Conservation (phyloP, 164 flowering plant species). For the Annona cherimola region DNA sequence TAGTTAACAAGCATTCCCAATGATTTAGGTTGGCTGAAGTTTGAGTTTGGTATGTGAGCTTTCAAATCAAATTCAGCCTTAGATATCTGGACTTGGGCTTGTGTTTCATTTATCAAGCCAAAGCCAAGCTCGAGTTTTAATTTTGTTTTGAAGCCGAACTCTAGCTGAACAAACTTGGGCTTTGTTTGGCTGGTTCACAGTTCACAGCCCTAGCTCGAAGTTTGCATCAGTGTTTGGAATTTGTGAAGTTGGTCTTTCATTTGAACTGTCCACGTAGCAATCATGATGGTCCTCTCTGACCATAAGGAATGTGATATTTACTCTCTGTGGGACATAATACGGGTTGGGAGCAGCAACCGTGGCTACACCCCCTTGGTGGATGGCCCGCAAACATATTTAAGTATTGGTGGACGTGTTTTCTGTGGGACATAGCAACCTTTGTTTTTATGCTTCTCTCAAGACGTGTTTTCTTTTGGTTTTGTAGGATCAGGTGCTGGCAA, state of each 20-base stretch:
- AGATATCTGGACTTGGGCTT: no score
- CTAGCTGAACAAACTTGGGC: no score
- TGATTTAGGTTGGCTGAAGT: no score
- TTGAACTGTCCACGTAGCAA: not conserved
- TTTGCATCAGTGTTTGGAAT: no score
- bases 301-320: not conserved
- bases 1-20: no score
- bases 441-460: not conserved
- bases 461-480: slow-evolving; percentile 4
- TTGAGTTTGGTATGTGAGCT: no score
- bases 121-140: no score
- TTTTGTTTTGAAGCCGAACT: no score
- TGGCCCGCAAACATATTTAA: not conserved
- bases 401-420: not conserved
- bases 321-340: not conserved
- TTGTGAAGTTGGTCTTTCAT: not conserved
- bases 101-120: no score
- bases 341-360: not conserved
- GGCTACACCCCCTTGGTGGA: not conserved
- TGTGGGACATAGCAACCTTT: not conserved
- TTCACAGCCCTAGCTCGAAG: no score
- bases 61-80: no score
- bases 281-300: not conserved
- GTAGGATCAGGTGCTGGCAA: slow-evolving; percentile 69
- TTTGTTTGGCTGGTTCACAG: no score